phyloP scores from a whole-genome alignment of 768 basidiomycete species.

The Ramaria rubella region DNA sequence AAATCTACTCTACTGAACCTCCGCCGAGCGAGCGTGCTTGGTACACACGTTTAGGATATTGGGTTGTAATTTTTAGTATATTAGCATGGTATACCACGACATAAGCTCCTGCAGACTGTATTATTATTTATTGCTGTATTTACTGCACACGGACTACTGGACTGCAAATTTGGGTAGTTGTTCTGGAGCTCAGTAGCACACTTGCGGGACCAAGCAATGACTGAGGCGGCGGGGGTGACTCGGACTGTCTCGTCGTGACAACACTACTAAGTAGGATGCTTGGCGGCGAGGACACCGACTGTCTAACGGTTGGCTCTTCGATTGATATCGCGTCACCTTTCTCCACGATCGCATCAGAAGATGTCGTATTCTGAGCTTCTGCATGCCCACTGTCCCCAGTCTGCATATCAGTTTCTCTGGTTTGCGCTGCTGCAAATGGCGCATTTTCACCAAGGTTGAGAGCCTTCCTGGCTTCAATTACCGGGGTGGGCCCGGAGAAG shows the following conservation, averaged over 20 bases:
- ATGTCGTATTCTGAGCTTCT: background rate
- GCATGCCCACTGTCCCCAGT: background rate
- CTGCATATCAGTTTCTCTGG: background rate
- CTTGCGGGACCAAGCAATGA: slow-evolving; percentile 3
- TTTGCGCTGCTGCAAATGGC: background rate
- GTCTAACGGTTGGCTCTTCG: background rate
- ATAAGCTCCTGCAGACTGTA: no score
- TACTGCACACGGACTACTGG: no score
- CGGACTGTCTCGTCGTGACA: slow-evolving; percentile 4
- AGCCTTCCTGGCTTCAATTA: slow-evolving; percentile 39
- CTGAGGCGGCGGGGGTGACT: slow-evolving; percentile 2
- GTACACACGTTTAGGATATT: slow-evolving; percentile 10
- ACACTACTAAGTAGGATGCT: background rate
- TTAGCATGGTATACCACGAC: slow-evolving; percentile 8
- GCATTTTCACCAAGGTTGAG: background rate
- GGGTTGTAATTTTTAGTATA: slow-evolving; percentile 7
- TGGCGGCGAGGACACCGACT: background rate
- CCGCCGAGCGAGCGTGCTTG: slow-evolving; percentile 8
- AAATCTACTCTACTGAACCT: slow-evolving; percentile 10
- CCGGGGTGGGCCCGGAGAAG: slow-evolving; percentile 74
- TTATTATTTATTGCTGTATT: no score
- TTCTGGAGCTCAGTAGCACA: no score
- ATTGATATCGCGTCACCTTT: background rate
- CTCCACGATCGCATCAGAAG: background rate
- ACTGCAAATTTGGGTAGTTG: no score